Evolutionary conservation across 352 stramenopile genomes (phyloP).

Genomic region (Vaucheria bursata): DNA sequence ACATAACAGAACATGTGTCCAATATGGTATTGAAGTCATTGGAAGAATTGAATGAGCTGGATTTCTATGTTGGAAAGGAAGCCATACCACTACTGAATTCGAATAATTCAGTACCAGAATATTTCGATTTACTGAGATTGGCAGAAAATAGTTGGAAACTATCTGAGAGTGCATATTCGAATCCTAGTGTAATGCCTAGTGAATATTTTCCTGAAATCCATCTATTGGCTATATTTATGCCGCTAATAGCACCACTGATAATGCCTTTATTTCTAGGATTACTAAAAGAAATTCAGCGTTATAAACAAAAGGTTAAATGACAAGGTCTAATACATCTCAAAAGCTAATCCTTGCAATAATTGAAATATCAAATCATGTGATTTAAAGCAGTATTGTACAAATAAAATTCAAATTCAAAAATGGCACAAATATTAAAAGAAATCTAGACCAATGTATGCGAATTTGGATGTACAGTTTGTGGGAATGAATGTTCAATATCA

Average conservation of each 20-base stretch:
- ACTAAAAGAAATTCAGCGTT: not conserved
- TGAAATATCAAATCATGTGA: too few species aligned
- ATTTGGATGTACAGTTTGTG: too few species aligned
- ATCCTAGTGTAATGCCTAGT: not conserved
- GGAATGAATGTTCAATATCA: too few species aligned
- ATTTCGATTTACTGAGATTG: not conserved
- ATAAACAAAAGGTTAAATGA: not conserved
- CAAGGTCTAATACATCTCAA: too few species aligned
- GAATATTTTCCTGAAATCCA: not conserved
- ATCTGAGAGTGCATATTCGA: not conserved
- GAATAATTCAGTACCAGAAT: not conserved
- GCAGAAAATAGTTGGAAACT: not conserved
- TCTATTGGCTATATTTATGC: not conserved
- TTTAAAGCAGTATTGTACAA: too few species aligned
- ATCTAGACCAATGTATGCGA: too few species aligned
- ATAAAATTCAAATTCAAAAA: too few species aligned
- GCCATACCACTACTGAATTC: not conserved
- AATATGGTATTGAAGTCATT: not conserved
- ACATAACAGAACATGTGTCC: not conserved
- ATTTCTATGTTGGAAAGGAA: not conserved
- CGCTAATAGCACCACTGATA: not conserved
- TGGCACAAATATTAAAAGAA: too few species aligned
- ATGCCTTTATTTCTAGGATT: slow-evolving; percentile 5
- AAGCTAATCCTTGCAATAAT: too few species aligned
- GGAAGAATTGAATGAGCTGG: not conserved